Evolutionary conservation across 768 basidiomycete genomes (phyloP).

Genomic region (Glaciozyma martinii): DNA sequence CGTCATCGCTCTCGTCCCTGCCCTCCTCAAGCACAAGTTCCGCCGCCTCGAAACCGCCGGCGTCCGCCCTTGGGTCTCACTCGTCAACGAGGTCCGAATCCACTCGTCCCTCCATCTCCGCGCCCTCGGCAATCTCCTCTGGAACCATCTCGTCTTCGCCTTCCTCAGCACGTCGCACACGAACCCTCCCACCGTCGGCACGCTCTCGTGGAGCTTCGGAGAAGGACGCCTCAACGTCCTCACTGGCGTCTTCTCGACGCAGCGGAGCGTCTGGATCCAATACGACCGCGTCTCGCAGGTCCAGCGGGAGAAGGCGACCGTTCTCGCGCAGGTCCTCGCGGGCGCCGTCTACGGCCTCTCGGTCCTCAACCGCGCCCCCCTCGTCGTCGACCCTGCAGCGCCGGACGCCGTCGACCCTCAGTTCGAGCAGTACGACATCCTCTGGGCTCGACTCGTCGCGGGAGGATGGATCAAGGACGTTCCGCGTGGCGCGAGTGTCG

Average conservation of each 20-base stretch:
- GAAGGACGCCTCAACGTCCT: slow-evolving; percentile 6
- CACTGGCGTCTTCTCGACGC: neutral
- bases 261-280: neutral
- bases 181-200: neutral
- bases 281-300: neutral
- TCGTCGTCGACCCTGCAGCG: neutral
- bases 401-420: neutral
- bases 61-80: slow-evolving; percentile 16
- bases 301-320: neutral
- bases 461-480: no score
- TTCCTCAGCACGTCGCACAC: slow-evolving; percentile 5
- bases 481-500: no score
- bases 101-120: neutral
- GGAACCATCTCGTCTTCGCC: slow-evolving; percentile 16
- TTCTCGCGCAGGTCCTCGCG: slow-evolving; percentile 17
- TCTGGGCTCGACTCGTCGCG: neutral
- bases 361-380: slow-evolving; percentile 7
- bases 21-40: slow-evolving; percentile 18
- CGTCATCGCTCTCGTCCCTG: slow-evolving; percentile 17
- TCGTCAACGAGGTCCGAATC: neutral
- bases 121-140: slow-evolving; percentile 9
- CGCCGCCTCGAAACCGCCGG: slow-evolving; percentile 13
- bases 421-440: neutral
- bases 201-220: slow-evolving; percentile 9
- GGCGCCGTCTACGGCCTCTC: slow-evolving; percentile 15